Evolutionary conservation across 371 early-diverging fungal species (phyloP), one percentile per base, ranked within the genome.

Genomic region (Mucor circinelloides): DNA sequence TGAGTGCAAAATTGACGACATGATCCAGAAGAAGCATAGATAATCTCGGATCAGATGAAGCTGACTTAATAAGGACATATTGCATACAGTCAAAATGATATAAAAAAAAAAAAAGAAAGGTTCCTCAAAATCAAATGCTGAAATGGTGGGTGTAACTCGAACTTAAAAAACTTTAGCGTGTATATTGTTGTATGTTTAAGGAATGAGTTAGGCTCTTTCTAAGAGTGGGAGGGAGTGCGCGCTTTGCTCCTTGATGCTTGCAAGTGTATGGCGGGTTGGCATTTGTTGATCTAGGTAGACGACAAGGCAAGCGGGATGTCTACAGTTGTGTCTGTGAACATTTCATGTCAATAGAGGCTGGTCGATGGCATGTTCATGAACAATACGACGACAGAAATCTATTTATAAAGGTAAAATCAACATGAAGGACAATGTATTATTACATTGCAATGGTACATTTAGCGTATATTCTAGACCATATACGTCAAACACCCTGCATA

Each of bases 401-500:
- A 46, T 46, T 46, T 46, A 21, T 8, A 21, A 46, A 8, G n/a
- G 5, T 21, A 19, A 9, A 46, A 21, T 21, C 46, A 21, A 19
- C 46, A 46, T 10, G 17, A 40, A 40, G 40, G 40, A 17, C 40
- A 40, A 17, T 2, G 40, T 40, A 17, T 5, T 0, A 12, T 4
- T 40, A 40, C 40, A 40, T 40, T 40, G 40, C 40, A 0, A 40
- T 40, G 40, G 17, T 40, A 40, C 17, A 15, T 52, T 52, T 52
- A 52, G 52, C 15, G 52, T 27, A 15, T 52, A 52, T 27, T 52
- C 52, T 52, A 52, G 15, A 27, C 52, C 52, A 13, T 52, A 52
- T 25, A 52, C 27, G 52, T 52, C 52, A 52, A 52, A 50, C 9
- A 52, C 52, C 52, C 52, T 52, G 52, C 52, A 52, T 52, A 15